Evolutionary conservation across 441 rosid genomes (phyloP).

Genomic region (Viola pubescens): DNA sequence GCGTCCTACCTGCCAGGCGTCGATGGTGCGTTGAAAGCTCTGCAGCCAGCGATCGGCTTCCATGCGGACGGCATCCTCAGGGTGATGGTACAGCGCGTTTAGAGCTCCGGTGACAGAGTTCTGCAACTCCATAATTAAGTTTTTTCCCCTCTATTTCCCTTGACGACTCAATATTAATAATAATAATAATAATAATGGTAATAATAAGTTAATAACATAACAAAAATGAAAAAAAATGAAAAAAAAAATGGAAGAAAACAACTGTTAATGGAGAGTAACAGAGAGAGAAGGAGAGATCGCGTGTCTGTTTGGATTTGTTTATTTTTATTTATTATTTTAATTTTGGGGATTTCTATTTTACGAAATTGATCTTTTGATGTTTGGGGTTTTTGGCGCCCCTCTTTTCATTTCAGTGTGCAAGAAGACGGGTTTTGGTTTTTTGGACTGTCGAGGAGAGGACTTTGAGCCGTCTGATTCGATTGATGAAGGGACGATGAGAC

Average conservation of each 20-base stretch:
- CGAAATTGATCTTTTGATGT: not conserved
- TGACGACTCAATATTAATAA: not conserved
- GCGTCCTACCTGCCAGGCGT: slow-evolving; percentile 83
- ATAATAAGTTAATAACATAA: too few species aligned
- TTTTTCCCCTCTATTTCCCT: too few species aligned
- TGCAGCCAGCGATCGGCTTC: slow-evolving; percentile 95
- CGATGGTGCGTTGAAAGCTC: slow-evolving; percentile 81
- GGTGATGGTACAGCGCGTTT: slow-evolving; percentile 89
- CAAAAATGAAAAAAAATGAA: not conserved
- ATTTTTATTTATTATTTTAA: not conserved
- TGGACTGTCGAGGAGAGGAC: not conserved
- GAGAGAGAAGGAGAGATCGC: not conserved
- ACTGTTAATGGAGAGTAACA: too few species aligned
- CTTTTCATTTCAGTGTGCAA: not conserved
- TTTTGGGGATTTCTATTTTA: not conserved
- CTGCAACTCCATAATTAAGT: slow-evolving; percentile 59
- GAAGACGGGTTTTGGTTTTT: slow-evolving; percentile 6
- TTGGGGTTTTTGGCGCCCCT: slow-evolving; percentile 37
- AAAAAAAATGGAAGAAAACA: not conserved
- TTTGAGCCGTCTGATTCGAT: slow-evolving; percentile 22
- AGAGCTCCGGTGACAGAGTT: slow-evolving; percentile 91
- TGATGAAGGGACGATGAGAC: not conserved
- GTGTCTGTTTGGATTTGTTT: not conserved
- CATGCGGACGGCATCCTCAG: slow-evolving; percentile 72
- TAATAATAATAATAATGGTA: slow-evolving; percentile 1